Evolutionary conservation across 768 basidiomycete genomes (phyloP).

Genomic region (Panaeolus papilionaceus): DNA sequence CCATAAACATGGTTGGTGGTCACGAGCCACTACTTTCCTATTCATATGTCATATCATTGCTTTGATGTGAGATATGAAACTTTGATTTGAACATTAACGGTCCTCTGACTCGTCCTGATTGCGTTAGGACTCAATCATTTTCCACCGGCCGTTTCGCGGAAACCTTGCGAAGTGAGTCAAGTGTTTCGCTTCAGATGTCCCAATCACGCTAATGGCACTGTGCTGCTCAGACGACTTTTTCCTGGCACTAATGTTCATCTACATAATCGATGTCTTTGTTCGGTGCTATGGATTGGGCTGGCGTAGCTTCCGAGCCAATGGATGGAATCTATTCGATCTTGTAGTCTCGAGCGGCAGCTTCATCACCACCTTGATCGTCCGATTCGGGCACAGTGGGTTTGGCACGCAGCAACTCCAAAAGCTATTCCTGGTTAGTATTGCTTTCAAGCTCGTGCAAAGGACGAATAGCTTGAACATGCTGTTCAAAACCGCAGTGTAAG

Average conservation of each 20-base stretch:
- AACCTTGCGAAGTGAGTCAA: conserved; percentile 61
- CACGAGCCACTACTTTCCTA: conserved; percentile 75
- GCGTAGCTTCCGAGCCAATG: conserved; percentile 83
- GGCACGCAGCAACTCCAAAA: conserved; percentile 76
- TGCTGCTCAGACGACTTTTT: conserved; percentile 70
- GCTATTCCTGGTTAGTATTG: conserved; percentile 91
- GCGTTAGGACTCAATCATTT: conserved; percentile 80
- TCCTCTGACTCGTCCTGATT: conserved; percentile 17
- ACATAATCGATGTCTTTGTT: conserved; percentile 76
- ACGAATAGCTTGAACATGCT: conserved; percentile 90
- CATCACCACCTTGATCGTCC: conserved; percentile 79
- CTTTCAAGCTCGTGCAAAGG: conserved; percentile 93
- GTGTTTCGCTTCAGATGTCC: neutral
- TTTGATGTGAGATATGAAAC: conserved; percentile 66
- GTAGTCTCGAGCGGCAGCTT: conserved; percentile 82
- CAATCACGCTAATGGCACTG: conserved; percentile 12
- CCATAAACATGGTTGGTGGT: conserved; percentile 94
- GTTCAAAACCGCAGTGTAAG: conserved; percentile 95
- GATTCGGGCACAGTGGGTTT: conserved; percentile 57
- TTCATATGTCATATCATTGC: conserved; percentile 84
- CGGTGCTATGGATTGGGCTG: conserved; percentile 88
- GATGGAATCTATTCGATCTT: conserved; percentile 95
- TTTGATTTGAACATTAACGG: conserved; percentile 13
- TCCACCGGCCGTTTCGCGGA: conserved; percentile 55
- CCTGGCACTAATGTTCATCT: conserved; percentile 72